phyloP scores from a whole-genome alignment of 257 asterid species.

The Cinchona pubescens region DNA sequence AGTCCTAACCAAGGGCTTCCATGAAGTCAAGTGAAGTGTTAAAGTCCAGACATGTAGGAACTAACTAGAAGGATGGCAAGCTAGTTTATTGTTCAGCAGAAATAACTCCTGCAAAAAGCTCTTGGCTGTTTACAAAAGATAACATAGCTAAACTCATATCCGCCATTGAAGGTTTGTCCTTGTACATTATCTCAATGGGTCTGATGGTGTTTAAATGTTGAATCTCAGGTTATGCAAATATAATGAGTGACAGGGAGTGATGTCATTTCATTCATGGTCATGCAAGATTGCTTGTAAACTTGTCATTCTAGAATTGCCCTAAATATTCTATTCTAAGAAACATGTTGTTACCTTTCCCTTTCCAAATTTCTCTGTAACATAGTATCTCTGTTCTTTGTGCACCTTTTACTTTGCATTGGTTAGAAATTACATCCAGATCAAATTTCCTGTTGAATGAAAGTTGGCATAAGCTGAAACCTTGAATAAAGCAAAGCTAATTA shows the following conservation, averaged over 20 bases:
- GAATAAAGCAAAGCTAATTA: neutral
- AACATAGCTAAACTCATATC: neutral
- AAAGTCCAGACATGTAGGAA: neutral
- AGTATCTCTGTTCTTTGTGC: neutral
- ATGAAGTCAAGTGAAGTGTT: neutral
- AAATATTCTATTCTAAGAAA: neutral
- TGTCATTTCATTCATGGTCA: neutral
- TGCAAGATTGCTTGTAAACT: conserved; percentile 16
- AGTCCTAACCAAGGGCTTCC: neutral
- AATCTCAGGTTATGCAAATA: conserved; percentile 17
- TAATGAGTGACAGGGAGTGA: conserved; percentile 15
- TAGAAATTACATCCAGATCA: neutral
- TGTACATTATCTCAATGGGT: neutral
- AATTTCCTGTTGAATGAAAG: neutral
- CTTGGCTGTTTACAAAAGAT: neutral
- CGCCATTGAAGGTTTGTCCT: neutral
- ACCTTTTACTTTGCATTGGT: too few species aligned
- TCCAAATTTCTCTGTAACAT: neutral
- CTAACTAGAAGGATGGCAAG: neutral
- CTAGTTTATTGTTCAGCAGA: neutral
- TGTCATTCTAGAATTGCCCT: neutral
- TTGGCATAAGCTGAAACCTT: neutral
- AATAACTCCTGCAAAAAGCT: neutral
- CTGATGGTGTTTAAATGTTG: conserved; percentile 13
- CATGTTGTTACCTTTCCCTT: neutral